A percentile compares a stretch with the other conserved stretches of the same genome.
Conservation (phyloP, 1,284 basidiomycete species). For the Phellinidium pouzarii region DNA sequence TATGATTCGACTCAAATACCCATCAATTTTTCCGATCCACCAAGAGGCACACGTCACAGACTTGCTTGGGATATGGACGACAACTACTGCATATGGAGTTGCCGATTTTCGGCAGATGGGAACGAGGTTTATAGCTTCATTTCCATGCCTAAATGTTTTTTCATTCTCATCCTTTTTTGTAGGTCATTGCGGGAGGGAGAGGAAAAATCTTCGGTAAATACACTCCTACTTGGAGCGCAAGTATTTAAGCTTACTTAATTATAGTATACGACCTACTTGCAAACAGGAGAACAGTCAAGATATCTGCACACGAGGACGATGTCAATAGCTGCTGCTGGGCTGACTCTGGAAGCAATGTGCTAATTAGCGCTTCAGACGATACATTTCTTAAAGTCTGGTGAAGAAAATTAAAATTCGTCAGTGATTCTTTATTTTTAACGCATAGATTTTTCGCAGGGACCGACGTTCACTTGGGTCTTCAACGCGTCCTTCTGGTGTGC, state of each 20-base stretch:
- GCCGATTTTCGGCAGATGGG: slow-evolving; percentile 93
- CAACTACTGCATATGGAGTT: slow-evolving; percentile 80
- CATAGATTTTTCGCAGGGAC: slow-evolving; percentile 52
- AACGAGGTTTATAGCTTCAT: slow-evolving; percentile 61
- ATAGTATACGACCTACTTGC: slow-evolving; percentile 88
- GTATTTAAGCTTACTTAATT: neutral
- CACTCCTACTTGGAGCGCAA: slow-evolving; percentile 1
- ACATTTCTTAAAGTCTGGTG: slow-evolving; percentile 95
- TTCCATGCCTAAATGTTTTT: neutral
- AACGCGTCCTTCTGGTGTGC: slow-evolving; percentile 81
- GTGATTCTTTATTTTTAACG: slow-evolving; percentile 2
- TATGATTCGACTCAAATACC: slow-evolving; percentile 63
- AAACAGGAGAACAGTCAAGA: slow-evolving; percentile 73
- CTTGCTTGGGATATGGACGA: slow-evolving; percentile 44
- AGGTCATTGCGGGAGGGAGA: slow-evolving; percentile 75
- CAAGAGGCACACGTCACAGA: slow-evolving; percentile 26
- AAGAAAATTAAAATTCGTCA: slow-evolving; percentile 23
- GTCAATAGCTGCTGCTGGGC: slow-evolving; percentile 97
- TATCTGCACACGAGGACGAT: slow-evolving; percentile 82
- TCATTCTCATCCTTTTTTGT: slow-evolving; percentile 65
- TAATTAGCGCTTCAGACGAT: slow-evolving; percentile 93
- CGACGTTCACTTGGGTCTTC: slow-evolving; percentile 80
- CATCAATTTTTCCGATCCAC: slow-evolving; percentile 61
- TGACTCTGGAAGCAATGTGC: slow-evolving; percentile 84
- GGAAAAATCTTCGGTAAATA: slow-evolving; percentile 70